Percentiles rank a stretch among this genome's conserved stretches.
Evolutionary conservation across 352 stramenopile species (phyloP).

Genomic region (Pythium apleroticum): DNA sequence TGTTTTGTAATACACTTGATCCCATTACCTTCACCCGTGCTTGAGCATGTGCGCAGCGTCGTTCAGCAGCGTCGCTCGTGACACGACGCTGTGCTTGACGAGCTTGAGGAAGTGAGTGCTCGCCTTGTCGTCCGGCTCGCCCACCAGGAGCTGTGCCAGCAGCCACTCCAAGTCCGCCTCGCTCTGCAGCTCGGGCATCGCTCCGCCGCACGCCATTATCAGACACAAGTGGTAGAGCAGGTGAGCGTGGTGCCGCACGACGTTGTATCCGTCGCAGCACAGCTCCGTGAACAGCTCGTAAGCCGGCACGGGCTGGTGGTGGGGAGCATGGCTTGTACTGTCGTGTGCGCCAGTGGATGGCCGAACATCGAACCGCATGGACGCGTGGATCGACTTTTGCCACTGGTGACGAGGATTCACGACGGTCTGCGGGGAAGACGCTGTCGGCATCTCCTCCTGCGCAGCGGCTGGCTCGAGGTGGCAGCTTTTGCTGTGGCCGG

Average conservation of each 20-base stretch:
- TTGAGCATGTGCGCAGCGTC: slow-evolving; percentile 46
- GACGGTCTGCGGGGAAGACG: neutral
- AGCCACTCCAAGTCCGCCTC: slow-evolving; percentile 41
- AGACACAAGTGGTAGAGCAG: slow-evolving; percentile 38
- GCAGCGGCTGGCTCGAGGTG: slow-evolving; percentile 6
- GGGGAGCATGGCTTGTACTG: neutral
- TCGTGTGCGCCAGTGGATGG: neutral
- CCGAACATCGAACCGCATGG: slow-evolving; percentile 15
- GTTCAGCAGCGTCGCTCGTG: slow-evolving; percentile 39
- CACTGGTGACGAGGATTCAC: slow-evolving; percentile 15
- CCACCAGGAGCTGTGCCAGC: slow-evolving; percentile 29
- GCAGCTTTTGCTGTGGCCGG: slow-evolving; percentile 29
- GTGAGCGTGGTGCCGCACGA: slow-evolving; percentile 32
- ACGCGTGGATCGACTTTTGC: slow-evolving; percentile 28
- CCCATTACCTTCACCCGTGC: slow-evolving; percentile 20
- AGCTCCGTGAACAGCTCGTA: slow-evolving; percentile 28
- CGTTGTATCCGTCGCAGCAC: slow-evolving; percentile 31
- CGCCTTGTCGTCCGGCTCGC: slow-evolving; percentile 31
- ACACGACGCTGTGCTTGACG: slow-evolving; percentile 38
- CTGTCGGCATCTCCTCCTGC: neutral
- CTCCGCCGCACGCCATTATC: slow-evolving; percentile 30
- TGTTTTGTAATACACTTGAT: slow-evolving; percentile 14
- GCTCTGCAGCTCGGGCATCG: slow-evolving; percentile 40
- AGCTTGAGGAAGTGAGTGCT: slow-evolving; percentile 35
- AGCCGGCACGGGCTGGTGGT: slow-evolving; percentile 14